Percentiles rank a stretch among this genome's conserved stretches.
These are phyloP conservation scores for Axilococcus clingmanii DNA, from an alignment of 139 green algal species.

Conservation along the genomic window DNA sequence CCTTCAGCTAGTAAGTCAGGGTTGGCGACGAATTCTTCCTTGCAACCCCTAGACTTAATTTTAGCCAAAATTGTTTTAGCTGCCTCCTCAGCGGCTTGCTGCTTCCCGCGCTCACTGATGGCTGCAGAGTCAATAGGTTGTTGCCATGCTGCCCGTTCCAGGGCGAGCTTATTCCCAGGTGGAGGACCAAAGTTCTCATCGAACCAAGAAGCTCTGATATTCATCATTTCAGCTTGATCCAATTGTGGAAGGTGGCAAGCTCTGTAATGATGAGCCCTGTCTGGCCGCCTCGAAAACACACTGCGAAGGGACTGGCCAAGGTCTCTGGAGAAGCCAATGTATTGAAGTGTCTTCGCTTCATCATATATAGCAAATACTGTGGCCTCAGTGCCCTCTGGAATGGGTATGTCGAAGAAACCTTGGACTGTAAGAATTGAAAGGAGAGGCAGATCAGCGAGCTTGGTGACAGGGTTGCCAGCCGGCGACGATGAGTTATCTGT, in stretches of 20 bases:
- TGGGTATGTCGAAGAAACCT: no score
- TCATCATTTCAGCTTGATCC: constrained; percentile 73
- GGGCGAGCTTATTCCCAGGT: constrained; percentile 63
- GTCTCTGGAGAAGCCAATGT: constrained; percentile 79
- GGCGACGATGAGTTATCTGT: no score
- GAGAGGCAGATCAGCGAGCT: no score
- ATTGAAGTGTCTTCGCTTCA: constrained; percentile 72
- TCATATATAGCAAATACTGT: constrained; percentile 83
- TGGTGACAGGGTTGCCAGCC: no score
- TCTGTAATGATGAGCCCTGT: constrained; percentile 64
- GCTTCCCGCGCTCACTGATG: constrained; percentile 67
- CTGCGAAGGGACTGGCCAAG: constrained; percentile 68
- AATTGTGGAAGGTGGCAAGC: constrained; percentile 35
- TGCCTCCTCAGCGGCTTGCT: constrained; percentile 26
- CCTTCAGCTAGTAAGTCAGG: constrained; percentile 53
- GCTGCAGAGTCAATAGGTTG: constrained; percentile 46
- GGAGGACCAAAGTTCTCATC: constrained; percentile 51
- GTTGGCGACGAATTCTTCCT: constrained; percentile 66
- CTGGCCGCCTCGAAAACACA: constrained; percentile 64
- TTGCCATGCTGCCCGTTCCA: constrained; percentile 71
- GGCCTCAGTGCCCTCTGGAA: constrained; percentile 35
- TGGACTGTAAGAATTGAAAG: no score
- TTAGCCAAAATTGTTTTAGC: constrained; percentile 26
- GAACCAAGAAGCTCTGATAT: constrained; percentile 59
- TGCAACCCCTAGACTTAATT: constrained; percentile 58